These are phyloP conservation scores for Leccinum truebloodii DNA, from an alignment of 768 basidiomycete species.

Conservation along the genomic window DNA sequence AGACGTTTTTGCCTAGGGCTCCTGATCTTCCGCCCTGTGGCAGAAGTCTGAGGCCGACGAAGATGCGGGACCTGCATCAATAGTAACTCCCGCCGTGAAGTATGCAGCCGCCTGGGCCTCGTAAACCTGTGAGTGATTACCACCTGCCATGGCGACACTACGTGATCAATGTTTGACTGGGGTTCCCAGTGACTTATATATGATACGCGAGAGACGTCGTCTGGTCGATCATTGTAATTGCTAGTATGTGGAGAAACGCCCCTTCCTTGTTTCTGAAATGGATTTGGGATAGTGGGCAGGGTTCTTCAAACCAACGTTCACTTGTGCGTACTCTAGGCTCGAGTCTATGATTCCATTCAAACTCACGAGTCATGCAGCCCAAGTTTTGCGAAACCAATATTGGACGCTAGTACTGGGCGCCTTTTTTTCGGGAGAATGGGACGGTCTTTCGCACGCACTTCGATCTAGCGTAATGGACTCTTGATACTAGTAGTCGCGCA, in stretches of 20 bases:
- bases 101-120: neutral
- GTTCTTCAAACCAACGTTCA: neutral
- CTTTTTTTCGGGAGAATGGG: neutral
- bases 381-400: neutral
- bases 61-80: neutral
- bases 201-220: neutral
- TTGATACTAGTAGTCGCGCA: neutral
- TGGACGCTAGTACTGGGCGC: neutral
- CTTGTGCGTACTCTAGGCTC: neutral
- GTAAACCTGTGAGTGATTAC: neutral
- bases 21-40: constrained; percentile 24
- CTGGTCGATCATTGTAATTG: neutral
- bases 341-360: neutral
- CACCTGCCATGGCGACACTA: neutral
- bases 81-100: neutral
- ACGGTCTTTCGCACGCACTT: neutral
- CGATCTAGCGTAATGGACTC: neutral
- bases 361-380: neutral
- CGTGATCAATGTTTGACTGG: neutral
- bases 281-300: neutral
- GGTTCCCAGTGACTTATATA: neutral
- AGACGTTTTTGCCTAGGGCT: constrained; percentile 28
- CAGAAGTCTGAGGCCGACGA: neutral
- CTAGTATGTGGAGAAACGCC: neutral
- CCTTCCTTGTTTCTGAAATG: neutral